Evolutionary conservation across 208 protist genomes (phyloP), one percentile per base, ranked within the genome.

Genomic region (Blastocrithidia nonstop): DNA sequence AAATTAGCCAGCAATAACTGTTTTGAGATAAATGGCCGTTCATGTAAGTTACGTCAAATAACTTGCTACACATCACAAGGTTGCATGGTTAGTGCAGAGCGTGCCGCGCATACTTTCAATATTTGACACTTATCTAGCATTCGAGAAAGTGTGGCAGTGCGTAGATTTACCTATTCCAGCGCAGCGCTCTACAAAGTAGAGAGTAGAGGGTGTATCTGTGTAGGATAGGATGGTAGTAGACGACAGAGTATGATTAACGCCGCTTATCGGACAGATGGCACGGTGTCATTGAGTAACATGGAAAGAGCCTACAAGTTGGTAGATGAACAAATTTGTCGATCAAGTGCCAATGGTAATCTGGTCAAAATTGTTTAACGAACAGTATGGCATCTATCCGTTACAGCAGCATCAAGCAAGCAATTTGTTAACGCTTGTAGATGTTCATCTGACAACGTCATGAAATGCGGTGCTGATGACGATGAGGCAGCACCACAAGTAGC

Each of bases 321-420:
- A 8, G 62, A 51, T n/a, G 80, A 57, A 20, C 65, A 81, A 36
- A 92, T 59, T 50, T 92, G 88, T 6, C 73, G 50, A 36, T 85
- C 73, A 43, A 92, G 84, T 3, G 61, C 47, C 4, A 57, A 46
- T 1, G 69, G 61, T 0, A 93, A 42, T n/a, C 61, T 61, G 43
- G 64, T 61, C 35, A 93, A 44, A 0, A 71, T 71, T 36, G 59
- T 45, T n/a, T 78, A 58, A 1, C 83, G 77, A 13, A 93, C 49
- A n/a, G 71, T 61, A 3, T 67, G 45, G 37, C 79, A 62, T 2
- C 66, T 55, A 40, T 93, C 83, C 4, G 71, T 70, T 20, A 93
- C 79, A 1, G 78, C 83, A 0, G 87, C 78, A 41, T 93, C 83
- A 2, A 93, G 56, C n/a, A n/a, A n/a, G n/a, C n/a, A n/a, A n/a